These are phyloP conservation scores for Aspergillus leporis DNA, from an alignment of 495 filamentous ascomycete genomes.

Conservation along the genomic window DNA sequence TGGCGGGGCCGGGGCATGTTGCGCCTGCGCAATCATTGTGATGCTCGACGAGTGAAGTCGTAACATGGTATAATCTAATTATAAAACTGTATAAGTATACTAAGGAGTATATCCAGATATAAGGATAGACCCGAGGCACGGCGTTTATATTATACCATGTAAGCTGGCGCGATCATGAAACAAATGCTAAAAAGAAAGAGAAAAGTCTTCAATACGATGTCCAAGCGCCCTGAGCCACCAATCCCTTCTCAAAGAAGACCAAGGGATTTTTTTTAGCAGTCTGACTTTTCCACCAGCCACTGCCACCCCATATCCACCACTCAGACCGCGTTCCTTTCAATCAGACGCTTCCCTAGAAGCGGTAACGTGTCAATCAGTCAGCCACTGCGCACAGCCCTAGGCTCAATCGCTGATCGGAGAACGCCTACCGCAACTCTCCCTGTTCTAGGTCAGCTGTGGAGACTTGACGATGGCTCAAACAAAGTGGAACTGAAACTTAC, in stretches of 20 bases:
- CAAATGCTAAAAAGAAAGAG: too few species aligned
- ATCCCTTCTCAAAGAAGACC: neutral
- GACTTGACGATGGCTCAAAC: neutral
- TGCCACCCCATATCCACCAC: neutral
- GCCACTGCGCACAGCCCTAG: conserved; percentile 19
- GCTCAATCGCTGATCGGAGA: conserved; percentile 11
- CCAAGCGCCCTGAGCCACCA: neutral
- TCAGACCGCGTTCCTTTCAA: neutral
- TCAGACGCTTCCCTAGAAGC: conserved; percentile 5
- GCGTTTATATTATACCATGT: neutral
- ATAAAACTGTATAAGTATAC: neutral
- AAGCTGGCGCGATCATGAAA: too few species aligned
- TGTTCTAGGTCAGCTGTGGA: conserved; percentile 14
- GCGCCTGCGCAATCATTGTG: neutral
- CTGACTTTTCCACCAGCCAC: neutral
- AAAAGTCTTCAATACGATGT: neutral
- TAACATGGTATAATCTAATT: neutral
- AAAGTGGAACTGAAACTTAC: conserved; percentile 15
- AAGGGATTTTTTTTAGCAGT: neutral
- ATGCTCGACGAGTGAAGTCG: neutral
- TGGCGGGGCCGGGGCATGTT: neutral
- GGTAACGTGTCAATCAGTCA: neutral
- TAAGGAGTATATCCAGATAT: neutral
- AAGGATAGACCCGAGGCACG: neutral
- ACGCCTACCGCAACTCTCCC: conserved; percentile 28